Evolutionary conservation across 495 filamentous ascomycete genomes (phyloP), one percentile per base, ranked within the genome.

Genomic region (Lasiosphaeria ovina): DNA sequence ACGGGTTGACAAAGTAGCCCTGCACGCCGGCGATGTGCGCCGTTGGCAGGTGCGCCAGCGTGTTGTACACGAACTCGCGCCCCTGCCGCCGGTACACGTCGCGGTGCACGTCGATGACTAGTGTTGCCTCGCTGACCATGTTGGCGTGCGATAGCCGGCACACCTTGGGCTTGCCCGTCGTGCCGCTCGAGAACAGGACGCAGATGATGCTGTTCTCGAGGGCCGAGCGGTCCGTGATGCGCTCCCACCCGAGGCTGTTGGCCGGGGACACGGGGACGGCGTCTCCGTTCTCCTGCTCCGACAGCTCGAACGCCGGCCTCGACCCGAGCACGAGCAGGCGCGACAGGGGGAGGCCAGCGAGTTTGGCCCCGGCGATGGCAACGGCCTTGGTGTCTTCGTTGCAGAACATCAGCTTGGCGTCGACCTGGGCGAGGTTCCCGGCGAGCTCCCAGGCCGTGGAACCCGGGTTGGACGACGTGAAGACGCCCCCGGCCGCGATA

Each of bases 151-250:
- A 89, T 42, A 94, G 71, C 44, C 85, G 77, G n/a, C 93, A 89
- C 55, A 88, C 91, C 72, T 95, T 95, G 10, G 91, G 91, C 44
- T 83, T 75, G 6, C 91, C 91, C 3, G 91, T 95, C 3, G 91
- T 95, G 7, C 91, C 91, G 35, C 87, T 90, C 24, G 91, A 93
- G 75, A 94, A 95, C 69, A 93, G 88, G 68, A 95, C 86, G 36
- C 88, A 92, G 47, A 70, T 64, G 9, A 60, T 63, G 54, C 53
- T 69, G 44, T 63, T 64, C 14, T 65, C 66, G 24, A 83, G 70
- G 50, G 67, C 61, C 33, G 68, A 51, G 2, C 62, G 69, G 61
- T 78, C 74, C 7, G 77, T 82, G 51, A 83, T 77, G 44, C 72
- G 67, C 31, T 66, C 55, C 79, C 79, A 82, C n/a, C 71, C 62